Evolutionary conservation across 148 eudicot species (phyloP).

Genomic region (Dianthus caryophyllus): DNA sequence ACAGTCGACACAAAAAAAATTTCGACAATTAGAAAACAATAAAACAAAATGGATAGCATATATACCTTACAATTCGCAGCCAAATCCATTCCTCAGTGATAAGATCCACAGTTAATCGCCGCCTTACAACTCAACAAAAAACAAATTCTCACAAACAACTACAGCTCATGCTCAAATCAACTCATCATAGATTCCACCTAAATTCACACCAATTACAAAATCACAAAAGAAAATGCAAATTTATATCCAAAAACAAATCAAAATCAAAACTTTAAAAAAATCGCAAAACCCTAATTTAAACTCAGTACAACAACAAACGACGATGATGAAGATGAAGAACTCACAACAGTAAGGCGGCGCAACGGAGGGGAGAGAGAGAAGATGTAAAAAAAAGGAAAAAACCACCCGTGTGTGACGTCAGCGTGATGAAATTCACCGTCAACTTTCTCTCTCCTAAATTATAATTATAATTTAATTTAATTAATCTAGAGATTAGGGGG

Average conservation of each 20-base stretch:
- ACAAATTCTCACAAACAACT: neutral
- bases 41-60: too few relatives aligned
- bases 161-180: slow-evolving; percentile 18
- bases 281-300: neutral
- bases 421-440: neutral
- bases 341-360: neutral
- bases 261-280: neutral
- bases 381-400: too few relatives aligned
- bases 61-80: slow-evolving; percentile 71
- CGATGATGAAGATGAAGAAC: neutral
- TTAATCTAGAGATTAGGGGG: neutral
- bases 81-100: slow-evolving; percentile 52
- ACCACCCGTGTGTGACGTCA: slow-evolving; percentile 5
- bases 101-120: slow-evolving; percentile 19
- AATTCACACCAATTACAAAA: slow-evolving; percentile 7
- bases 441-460: slow-evolving; percentile 8
- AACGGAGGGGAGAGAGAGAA: slow-evolving; percentile 14
- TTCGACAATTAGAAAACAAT: neutral
- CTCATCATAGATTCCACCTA: slow-evolving; percentile 10
- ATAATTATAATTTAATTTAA: neutral
- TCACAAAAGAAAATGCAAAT: neutral
- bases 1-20: neutral
- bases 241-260: neutral
- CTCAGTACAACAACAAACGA: too few relatives aligned
- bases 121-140: neutral